These are phyloP conservation scores for Tetrapisispora nanseiensis DNA, from an alignment of 805 yeast species.

Conservation along the genomic window DNA sequence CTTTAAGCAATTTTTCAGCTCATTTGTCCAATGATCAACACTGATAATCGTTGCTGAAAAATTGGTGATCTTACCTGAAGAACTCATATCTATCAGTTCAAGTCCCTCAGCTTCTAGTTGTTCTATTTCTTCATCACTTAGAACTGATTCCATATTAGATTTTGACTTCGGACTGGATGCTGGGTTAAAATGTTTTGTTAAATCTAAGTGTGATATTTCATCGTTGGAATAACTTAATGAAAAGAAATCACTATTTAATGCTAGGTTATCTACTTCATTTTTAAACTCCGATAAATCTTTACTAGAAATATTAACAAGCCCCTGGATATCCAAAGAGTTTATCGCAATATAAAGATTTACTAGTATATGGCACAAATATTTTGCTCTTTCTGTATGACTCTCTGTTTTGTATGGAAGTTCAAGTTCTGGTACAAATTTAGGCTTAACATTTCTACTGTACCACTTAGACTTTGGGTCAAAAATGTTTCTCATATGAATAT, in stretches of 20 bases:
- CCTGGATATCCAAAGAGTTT: slow-evolving; percentile 63
- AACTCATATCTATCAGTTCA: slow-evolving; percentile 20
- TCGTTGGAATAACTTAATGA: slow-evolving; percentile 24
- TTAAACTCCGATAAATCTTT: slow-evolving; percentile 48
- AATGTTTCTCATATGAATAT: slow-evolving; percentile 23
- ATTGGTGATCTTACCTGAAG: slow-evolving; percentile 52
- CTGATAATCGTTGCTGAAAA: slow-evolving; percentile 64
- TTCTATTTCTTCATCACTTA: slow-evolving; percentile 31
- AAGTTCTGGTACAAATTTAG: slow-evolving; percentile 26
- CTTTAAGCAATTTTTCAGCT: slow-evolving; percentile 63
- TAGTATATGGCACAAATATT: slow-evolving; percentile 69
- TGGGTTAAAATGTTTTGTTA: slow-evolving; percentile 9
- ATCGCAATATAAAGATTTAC: slow-evolving; percentile 72
- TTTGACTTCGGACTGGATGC: not conserved
- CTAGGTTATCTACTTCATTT: slow-evolving; percentile 35
- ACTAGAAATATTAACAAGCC: slow-evolving; percentile 55
- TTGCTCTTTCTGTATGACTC: slow-evolving; percentile 54
- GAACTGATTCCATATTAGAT: slow-evolving; percentile 16
- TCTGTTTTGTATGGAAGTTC: slow-evolving; percentile 71
- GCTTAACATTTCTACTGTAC: slow-evolving; percentile 30
- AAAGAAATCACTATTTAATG: slow-evolving; percentile 45
- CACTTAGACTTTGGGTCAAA: slow-evolving; percentile 32
- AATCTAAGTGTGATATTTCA: slow-evolving; percentile 26
- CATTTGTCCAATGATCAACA: slow-evolving; percentile 81
- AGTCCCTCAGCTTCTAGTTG: slow-evolving; percentile 33